Conservation (phyloP, 2,329 filamentous ascomycete species). For the Colletotrichum sp. region DNA sequence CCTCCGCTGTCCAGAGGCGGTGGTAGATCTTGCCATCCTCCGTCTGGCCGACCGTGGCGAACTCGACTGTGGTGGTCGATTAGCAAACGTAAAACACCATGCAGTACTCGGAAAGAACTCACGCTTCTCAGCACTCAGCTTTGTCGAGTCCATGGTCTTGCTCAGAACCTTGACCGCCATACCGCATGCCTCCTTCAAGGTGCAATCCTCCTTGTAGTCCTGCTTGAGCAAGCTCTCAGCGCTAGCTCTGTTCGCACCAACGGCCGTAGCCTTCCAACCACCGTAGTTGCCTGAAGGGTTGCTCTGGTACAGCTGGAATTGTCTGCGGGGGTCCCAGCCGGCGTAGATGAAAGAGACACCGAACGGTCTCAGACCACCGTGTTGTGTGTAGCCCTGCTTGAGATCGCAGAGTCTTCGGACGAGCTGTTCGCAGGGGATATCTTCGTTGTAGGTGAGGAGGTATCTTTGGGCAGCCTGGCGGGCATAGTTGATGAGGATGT, state of each 20-base stretch:
- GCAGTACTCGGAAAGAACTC: slow-evolving; percentile 45
- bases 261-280: slow-evolving; percentile 98
- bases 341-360: slow-evolving; percentile 99
- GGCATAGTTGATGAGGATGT: slow-evolving; percentile 99
- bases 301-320: slow-evolving; percentile 99
- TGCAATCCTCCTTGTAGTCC: slow-evolving; percentile 99
- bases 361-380: slow-evolving; percentile 96
- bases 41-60: slow-evolving; percentile 96
- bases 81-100: slow-evolving; percentile 7
- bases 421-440: slow-evolving; percentile 98
- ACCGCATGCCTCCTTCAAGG: slow-evolving; percentile 92
- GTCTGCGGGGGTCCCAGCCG: slow-evolving; percentile 91
- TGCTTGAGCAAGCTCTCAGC: slow-evolving; percentile 98
- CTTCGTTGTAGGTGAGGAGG: slow-evolving; percentile 99
- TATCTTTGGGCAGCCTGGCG: slow-evolving; percentile 96
- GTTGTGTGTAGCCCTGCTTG: slow-evolving; percentile 99
- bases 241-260: slow-evolving; percentile 97
- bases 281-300: slow-evolving; percentile 99
- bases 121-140: slow-evolving; percentile 99
- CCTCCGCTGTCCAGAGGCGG: slow-evolving; percentile 94
- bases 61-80: slow-evolving; percentile 73
- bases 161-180: slow-evolving; percentile 98
- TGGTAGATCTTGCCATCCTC: slow-evolving; percentile 97
- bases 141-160: slow-evolving; percentile 99
- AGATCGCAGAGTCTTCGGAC: slow-evolving; percentile 95